Conservation (phyloP, 495 filamentous ascomycete species). For the Daldinia childiae region DNA sequence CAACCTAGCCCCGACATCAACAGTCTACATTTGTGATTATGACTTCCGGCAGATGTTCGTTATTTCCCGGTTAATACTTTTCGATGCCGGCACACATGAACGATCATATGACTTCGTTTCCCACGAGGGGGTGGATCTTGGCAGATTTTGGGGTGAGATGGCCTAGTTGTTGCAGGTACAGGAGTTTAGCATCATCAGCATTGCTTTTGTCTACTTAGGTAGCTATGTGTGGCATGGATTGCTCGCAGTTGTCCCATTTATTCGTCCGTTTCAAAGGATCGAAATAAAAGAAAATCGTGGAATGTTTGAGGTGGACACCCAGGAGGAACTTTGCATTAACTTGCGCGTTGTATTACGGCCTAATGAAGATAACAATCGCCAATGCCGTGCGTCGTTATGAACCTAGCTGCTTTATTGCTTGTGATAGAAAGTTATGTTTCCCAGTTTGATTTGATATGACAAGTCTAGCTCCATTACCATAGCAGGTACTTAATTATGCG, state of each 20-base stretch:
- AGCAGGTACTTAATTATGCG: too few relatives aligned
- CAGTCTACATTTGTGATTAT: not conserved
- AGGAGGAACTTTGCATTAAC: conserved; percentile 10
- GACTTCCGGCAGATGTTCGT: not conserved
- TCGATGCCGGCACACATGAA: not conserved
- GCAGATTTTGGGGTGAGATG: not conserved
- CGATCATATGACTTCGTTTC: not conserved
- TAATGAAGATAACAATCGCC: conserved; percentile 16
- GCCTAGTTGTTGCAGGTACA: not conserved
- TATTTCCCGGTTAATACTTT: not conserved
- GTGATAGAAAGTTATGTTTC: not conserved
- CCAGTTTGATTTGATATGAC: not conserved
- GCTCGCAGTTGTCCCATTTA: not conserved
- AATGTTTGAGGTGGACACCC: conserved; percentile 11
- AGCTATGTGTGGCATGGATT: not conserved
- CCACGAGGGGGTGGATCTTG: not conserved
- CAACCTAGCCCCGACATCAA: not conserved
- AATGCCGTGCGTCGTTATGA: not conserved
- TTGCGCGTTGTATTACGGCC: conserved; percentile 5
- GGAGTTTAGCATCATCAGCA: conserved; percentile 6
- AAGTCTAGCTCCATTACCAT: not conserved
- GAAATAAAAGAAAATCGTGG: conserved; percentile 7
- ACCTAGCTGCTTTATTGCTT: not conserved
- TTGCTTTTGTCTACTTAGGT: conserved; percentile 1
- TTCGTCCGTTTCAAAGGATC: not conserved